Evolutionary conservation across 371 early-diverging fungal species (phyloP).

Genomic region (Nosema muscidifuracis): DNA sequence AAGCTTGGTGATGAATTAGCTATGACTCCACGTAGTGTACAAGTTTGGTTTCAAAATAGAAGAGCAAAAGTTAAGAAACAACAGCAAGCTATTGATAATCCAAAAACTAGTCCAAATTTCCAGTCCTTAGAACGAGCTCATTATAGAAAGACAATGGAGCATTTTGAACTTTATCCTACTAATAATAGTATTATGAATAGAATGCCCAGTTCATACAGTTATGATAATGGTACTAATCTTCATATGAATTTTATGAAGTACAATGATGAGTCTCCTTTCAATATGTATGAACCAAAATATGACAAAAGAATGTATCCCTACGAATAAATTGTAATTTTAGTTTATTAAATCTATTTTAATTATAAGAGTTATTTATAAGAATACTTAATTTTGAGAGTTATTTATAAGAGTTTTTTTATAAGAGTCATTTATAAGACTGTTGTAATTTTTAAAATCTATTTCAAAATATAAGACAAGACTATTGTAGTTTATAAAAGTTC

Average conservation of each 20-base stretch:
- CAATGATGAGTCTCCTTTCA: neutral
- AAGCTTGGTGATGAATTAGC: slow-evolving; percentile 70
- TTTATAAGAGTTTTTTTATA: too few relatives aligned
- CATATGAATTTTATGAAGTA: neutral
- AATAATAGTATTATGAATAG: slow-evolving; percentile 16
- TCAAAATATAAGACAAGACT: too few relatives aligned
- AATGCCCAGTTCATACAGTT: neutral
- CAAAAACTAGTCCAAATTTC: neutral
- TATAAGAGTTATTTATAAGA: neutral
- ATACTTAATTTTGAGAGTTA: too few relatives aligned
- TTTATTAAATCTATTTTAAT: too few relatives aligned
- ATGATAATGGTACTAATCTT: neutral
- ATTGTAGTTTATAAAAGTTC: too few relatives aligned
- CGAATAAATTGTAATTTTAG: neutral
- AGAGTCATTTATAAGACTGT: too few relatives aligned
- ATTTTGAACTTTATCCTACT: slow-evolving; percentile 33
- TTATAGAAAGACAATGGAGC: slow-evolving; percentile 9
- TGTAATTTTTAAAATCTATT: too few relatives aligned
- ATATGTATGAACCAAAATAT: neutral
- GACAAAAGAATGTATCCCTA: neutral
- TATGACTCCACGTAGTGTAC: slow-evolving; percentile 84
- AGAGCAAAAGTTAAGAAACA: slow-evolving; percentile 76
- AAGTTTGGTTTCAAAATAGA: slow-evolving; percentile 98
- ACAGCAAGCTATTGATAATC: slow-evolving; percentile 9
- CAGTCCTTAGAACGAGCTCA: neutral